These are phyloP conservation scores for Galerina marginata DNA, from an alignment of 768 basidiomycete species.

Conservation along the genomic window DNA sequence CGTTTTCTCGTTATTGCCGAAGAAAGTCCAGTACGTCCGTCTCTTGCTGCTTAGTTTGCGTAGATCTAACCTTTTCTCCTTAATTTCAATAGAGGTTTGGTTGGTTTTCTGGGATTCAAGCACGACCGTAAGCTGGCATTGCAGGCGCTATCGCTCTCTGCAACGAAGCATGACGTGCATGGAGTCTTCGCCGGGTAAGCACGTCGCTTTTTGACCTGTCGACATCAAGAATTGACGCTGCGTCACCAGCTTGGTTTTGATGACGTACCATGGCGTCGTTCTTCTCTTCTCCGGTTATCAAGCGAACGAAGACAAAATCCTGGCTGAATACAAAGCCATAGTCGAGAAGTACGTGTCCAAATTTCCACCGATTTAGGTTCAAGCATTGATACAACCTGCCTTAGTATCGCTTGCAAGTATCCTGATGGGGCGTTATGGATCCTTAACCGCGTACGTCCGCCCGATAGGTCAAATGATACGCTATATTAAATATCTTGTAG, in stretches of 20 bases:
- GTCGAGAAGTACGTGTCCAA: constrained; percentile 59
- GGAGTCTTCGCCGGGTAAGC: constrained; percentile 76
- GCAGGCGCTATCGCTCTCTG: constrained; percentile 70
- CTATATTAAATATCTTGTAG: constrained; percentile 35
- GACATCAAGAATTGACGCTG: not conserved
- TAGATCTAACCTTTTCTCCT: not conserved
- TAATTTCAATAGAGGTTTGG: constrained; percentile 54
- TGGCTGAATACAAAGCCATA: constrained; percentile 66
- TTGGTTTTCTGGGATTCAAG: constrained; percentile 79
- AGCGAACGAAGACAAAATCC: constrained; percentile 68
- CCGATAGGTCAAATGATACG: no score
- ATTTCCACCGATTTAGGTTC: not conserved
- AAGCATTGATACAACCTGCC: not conserved
- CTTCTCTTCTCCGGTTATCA: constrained; percentile 77
- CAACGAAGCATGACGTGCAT: constrained; percentile 72
- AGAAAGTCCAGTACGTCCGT: constrained; percentile 62
- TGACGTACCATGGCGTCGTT: constrained; percentile 80
- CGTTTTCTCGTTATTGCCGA: constrained; percentile 77
- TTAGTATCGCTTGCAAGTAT: constrained; percentile 60
- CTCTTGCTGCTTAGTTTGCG: not conserved
- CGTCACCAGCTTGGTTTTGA: constrained; percentile 63
- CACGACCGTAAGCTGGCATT: constrained; percentile 73
- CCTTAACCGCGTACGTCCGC: constrained; percentile 59
- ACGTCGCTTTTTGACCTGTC: not conserved
- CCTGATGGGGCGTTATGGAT: constrained; percentile 77